Conservation (phyloP, 108 stramenopile species). For the Discostella pseudostelligera region DNA sequence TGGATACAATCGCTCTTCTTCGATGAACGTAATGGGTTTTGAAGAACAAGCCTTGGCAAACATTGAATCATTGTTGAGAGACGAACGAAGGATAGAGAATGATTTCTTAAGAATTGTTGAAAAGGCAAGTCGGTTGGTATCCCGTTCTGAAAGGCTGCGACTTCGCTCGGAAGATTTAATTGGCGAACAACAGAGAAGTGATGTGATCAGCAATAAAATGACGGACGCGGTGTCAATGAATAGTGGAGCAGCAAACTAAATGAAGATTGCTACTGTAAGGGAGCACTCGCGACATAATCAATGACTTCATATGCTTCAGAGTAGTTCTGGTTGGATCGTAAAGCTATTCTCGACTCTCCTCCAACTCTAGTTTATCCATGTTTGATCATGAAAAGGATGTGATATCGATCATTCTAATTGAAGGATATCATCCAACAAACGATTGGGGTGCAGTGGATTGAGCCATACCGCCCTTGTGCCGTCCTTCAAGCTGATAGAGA, state of each 20-base stretch:
- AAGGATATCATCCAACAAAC: conserved; percentile 63
- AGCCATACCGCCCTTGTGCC: conserved; percentile 82
- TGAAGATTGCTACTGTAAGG: too few relatives aligned
- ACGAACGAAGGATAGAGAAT: conserved; percentile 20
- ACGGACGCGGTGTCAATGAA: background rate
- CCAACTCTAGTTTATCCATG: background rate
- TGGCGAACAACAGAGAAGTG: conserved; percentile 13
- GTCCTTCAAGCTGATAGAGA: conserved; percentile 68
- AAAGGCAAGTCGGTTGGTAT: conserved; percentile 34
- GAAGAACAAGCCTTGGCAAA: conserved; percentile 15
- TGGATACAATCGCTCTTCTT: conserved; percentile 9
- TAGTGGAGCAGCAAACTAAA: too few relatives aligned
- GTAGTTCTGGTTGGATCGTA: too few relatives aligned
- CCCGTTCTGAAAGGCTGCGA: conserved; percentile 32
- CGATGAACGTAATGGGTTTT: conserved; percentile 27
- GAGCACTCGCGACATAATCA: too few relatives aligned
- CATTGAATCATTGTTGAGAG: conserved; percentile 19
- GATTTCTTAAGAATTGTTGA: conserved; percentile 37
- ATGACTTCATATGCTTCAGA: too few relatives aligned
- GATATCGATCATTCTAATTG: conserved; percentile 42
- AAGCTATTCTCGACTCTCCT: too few relatives aligned
- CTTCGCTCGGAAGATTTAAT: conserved; percentile 37
- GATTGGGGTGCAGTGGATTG: conserved; percentile 71
- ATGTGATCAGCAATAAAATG: background rate
- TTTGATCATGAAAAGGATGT: background rate